These are phyloP conservation scores for Chlorella vulgaris DNA, from an alignment of 139 green algal species.

Conservation along the genomic window DNA sequence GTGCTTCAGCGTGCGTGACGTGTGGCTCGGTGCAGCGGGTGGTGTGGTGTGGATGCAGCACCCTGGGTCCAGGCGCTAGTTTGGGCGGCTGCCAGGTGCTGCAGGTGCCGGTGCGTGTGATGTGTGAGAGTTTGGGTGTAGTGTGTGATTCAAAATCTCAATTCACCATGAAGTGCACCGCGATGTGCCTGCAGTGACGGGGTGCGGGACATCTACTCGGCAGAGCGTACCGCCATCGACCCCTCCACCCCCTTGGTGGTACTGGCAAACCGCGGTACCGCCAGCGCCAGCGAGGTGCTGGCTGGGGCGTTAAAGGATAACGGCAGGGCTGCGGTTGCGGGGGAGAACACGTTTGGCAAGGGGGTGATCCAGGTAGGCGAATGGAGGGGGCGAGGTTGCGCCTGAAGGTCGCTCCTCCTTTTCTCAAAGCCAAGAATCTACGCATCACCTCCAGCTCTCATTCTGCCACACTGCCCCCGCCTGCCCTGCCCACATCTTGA, in stretches of 20 bases:
- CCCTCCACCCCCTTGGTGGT: slow-evolving; percentile 70
- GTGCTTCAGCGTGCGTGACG: background rate
- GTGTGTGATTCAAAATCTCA: too few species aligned
- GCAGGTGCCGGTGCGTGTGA: too few species aligned
- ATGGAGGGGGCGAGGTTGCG: background rate
- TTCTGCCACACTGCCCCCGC: too few species aligned
- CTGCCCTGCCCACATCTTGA: background rate
- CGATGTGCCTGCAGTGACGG: slow-evolving; percentile 56
- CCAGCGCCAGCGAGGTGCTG: slow-evolving; percentile 92
- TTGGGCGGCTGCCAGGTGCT: too few species aligned
- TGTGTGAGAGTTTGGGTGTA: too few species aligned
- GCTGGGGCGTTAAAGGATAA: slow-evolving; percentile 95
- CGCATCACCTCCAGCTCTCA: too few species aligned
- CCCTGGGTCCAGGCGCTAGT: too few species aligned
- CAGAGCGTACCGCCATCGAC: slow-evolving; percentile 58
- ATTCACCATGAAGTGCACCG: too few species aligned
- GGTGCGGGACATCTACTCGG: slow-evolving; percentile 89
- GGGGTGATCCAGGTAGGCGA: slow-evolving; percentile 78
- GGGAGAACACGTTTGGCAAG: slow-evolving; percentile 96
- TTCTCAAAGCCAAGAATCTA: too few species aligned
- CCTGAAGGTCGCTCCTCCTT: background rate
- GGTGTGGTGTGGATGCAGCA: background rate
- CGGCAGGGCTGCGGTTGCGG: slow-evolving; percentile 73
- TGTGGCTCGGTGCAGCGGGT: background rate
- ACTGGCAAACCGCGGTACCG: slow-evolving; percentile 96